These are phyloP conservation scores for Silene noctiflora DNA, from an alignment of 179 eudicot genomes.

Conservation along the genomic window DNA sequence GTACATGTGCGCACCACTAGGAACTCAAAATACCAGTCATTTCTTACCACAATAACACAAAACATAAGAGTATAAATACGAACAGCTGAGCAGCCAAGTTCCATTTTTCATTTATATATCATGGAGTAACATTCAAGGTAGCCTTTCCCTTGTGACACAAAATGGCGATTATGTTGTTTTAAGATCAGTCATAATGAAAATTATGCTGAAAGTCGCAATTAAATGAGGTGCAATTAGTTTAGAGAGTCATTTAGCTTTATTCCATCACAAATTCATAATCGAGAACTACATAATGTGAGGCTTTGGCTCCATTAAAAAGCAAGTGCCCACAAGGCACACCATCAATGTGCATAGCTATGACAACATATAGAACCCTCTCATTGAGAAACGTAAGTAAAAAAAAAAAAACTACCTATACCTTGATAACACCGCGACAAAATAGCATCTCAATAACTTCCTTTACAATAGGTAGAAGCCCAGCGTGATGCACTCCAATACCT, in stretches of 20 bases:
- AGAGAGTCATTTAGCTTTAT: background rate
- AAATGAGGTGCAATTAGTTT: background rate
- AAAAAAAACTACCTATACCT: slow-evolving; percentile 42
- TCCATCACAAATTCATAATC: background rate
- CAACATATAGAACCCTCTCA: background rate
- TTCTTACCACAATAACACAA: slow-evolving; percentile 4
- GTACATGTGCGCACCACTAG: background rate
- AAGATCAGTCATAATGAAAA: background rate
- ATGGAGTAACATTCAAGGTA: background rate
- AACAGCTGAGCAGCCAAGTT: background rate
- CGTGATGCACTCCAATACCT: slow-evolving; percentile 98
- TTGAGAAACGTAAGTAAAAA: background rate
- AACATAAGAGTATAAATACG: background rate
- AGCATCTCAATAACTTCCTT: slow-evolving; percentile 99
- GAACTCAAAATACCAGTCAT: slow-evolving; percentile 10
- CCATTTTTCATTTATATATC: background rate
- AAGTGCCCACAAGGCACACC: background rate
- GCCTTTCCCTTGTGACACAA: background rate
- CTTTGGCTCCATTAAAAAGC: background rate
- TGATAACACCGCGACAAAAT: slow-evolving; percentile 95
- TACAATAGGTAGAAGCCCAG: slow-evolving; percentile 94
- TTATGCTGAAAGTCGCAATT: background rate
- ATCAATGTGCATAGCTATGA: background rate
- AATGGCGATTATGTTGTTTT: background rate
- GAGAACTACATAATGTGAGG: background rate